Evolutionary conservation across 2,329 filamentous ascomycete species (phyloP), one percentile per base, ranked within the genome.

Genomic region (Zasmidium citrigriseum): DNA sequence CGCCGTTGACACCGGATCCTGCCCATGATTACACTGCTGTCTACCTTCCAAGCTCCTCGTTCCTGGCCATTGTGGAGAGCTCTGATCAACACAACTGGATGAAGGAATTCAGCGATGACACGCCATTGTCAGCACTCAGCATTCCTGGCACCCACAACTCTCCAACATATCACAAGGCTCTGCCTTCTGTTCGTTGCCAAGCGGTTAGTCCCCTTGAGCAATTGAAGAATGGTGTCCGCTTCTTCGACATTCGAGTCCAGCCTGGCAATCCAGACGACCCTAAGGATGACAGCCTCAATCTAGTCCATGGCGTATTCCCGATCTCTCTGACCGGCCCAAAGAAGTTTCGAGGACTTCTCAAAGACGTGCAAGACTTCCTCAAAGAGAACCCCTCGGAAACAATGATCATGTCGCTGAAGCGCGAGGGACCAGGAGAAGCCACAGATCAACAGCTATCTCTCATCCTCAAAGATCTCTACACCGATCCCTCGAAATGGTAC

Each of bases 141-240:
- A 95, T 98, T 62, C 95, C 95, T 0, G 95, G 95, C 63, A 97
- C 95, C 0, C 95, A 99, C 80, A 98, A 99, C 77, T 91, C 90
- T 18, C 91, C 95, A 5, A 96, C 93, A 10, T 89, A 85, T 77
- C 83, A 96, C 79, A 83, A 85, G 50, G 93, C 95, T 12, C 83
- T 97, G 4, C 95, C 95, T 1, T 96, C 91, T 1, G 95, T 98
- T 38, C 89, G 95, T 41, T 98, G 95, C 75, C 95, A 99, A 77
- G 88, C 90, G 29, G 91, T 93, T 18, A 81, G 85, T 60, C 82
- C 96, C 4, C 80, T 82, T 50, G 85, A 88, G 54, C 95, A 99
- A 76, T 85, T 99, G 24, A 81, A 87, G 57, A 93, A 96, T 72
- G 95, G 95, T 24, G 89, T 98, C 47, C 91, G 95, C 52, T 98